These are phyloP conservation scores for Laetiporus sulphureus DNA, from an alignment of 1,284 basidiomycete species.

Conservation along the genomic window DNA sequence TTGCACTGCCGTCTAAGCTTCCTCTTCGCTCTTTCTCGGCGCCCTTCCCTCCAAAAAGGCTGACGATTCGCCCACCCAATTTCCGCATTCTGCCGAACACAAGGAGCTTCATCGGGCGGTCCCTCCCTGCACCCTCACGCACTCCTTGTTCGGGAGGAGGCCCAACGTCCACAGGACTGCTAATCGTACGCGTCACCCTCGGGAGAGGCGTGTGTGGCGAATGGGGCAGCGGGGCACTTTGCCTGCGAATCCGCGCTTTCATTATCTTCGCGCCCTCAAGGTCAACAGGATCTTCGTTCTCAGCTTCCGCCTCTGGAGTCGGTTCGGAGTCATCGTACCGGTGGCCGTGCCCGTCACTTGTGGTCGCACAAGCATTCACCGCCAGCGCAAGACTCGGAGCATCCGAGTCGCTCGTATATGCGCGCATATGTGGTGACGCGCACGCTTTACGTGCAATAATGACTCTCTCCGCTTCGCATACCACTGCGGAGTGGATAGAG, in stretches of 20 bases:
- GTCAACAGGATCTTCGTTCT: not conserved
- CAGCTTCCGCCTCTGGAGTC: not conserved
- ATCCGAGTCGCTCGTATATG: conserved; percentile 6
- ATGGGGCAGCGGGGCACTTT: conserved; percentile 10
- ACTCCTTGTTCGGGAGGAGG: conserved; percentile 5
- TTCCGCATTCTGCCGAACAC: conserved; percentile 16
- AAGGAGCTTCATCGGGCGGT: conserved; percentile 5
- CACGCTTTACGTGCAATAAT: not conserved
- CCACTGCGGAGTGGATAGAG: conserved; percentile 15
- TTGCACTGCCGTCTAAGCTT: not conserved
- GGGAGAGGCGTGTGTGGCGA: conserved; percentile 3
- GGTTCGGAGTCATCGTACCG: conserved; percentile 1
- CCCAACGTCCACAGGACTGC: conserved; percentile 17
- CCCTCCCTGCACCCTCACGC: not conserved
- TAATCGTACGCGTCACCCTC: conserved; percentile 8
- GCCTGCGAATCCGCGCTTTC: conserved; percentile 6
- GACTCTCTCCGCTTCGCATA: too few relatives aligned
- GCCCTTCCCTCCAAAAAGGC: conserved; percentile 16
- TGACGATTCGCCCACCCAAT: conserved; percentile 23
- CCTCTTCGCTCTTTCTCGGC: conserved; percentile 1
- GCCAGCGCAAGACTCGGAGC: conserved; percentile 4
- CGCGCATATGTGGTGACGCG: not conserved
- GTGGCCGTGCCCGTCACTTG: not conserved
- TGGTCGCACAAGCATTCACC: not conserved
- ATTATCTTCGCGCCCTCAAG: not conserved